A percentile compares a stretch with the other conserved stretches of the same genome.
These are phyloP conservation scores for Orbilia brochopaga DNA, from an alignment of 2,329 filamentous ascomycete species.

Conservation along the genomic window DNA sequence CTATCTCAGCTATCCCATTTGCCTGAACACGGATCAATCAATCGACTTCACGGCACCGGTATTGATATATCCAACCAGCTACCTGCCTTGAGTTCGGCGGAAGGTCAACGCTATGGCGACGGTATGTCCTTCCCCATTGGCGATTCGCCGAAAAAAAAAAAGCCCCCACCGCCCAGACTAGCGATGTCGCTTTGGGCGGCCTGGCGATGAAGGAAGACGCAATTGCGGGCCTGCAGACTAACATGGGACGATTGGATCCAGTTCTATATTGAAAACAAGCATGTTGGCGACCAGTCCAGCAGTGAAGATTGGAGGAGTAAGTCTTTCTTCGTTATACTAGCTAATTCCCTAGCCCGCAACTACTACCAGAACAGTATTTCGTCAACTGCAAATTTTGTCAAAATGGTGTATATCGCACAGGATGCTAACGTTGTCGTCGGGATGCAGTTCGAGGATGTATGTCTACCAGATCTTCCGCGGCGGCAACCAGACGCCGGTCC, in stretches of 20 bases:
- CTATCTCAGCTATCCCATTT: too few relatives aligned
- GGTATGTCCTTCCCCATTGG: conserved; percentile 31
- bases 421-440: too few relatives aligned
- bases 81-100: too few relatives aligned
- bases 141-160: not conserved
- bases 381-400: too few relatives aligned
- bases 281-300: conserved; percentile 74
- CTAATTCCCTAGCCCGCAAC: too few relatives aligned
- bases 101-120: conserved; percentile 26
- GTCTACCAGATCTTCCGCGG: conserved; percentile 21
- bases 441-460: conserved; percentile 55
- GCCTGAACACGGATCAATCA: too few relatives aligned
- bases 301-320: conserved; percentile 84
- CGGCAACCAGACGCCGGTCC: not conserved
- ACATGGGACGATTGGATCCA: conserved; percentile 14
- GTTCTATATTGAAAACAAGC: conserved; percentile 79
- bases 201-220: not conserved
- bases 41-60: too few relatives aligned
- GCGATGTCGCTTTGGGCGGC: conserved; percentile 10
- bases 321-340: conserved; percentile 55
- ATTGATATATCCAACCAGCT: too few relatives aligned
- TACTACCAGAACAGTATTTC: too few relatives aligned
- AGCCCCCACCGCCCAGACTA: conserved; percentile 18
- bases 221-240: conserved; percentile 1
- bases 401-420: too few relatives aligned